Evolutionary conservation across 2,329 filamentous ascomycete species (phyloP).

Genomic region (Cladophialophora exuberans): DNA sequence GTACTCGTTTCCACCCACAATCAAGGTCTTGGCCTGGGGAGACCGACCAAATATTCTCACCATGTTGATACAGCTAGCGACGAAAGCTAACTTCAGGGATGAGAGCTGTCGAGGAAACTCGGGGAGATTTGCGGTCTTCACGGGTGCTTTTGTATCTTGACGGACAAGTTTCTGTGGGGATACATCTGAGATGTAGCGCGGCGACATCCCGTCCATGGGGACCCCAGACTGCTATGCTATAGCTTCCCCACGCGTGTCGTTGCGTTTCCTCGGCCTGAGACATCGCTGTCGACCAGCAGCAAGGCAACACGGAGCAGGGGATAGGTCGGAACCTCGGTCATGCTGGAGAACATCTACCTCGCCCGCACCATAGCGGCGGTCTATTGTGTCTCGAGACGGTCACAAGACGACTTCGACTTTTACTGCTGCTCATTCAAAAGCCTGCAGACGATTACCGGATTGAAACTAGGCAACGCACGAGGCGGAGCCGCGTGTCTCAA

Average conservation of each 20-base stretch:
- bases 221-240: neutral
- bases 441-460: neutral
- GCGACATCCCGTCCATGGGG: neutral
- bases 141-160: conserved; percentile 4
- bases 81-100: neutral
- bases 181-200: conserved; percentile 1
- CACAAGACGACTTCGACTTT: neutral
- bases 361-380: neutral
- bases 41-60: neutral
- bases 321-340: neutral
- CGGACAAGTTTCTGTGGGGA: neutral
- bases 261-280: neutral
- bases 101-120: neutral
- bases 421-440: neutral
- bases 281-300: neutral
- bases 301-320: neutral
- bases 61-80: neutral
- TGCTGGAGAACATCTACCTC: neutral
- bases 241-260: no score
- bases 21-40: neutral
- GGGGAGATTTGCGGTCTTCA: neutral
- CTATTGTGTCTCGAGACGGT: neutral
- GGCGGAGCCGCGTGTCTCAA: neutral
- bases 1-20: conserved; percentile 10
- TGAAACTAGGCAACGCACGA: neutral